Conservation (phyloP, 2,329 filamentous ascomycete genomes). For the Fusarium irregulare region DNA sequence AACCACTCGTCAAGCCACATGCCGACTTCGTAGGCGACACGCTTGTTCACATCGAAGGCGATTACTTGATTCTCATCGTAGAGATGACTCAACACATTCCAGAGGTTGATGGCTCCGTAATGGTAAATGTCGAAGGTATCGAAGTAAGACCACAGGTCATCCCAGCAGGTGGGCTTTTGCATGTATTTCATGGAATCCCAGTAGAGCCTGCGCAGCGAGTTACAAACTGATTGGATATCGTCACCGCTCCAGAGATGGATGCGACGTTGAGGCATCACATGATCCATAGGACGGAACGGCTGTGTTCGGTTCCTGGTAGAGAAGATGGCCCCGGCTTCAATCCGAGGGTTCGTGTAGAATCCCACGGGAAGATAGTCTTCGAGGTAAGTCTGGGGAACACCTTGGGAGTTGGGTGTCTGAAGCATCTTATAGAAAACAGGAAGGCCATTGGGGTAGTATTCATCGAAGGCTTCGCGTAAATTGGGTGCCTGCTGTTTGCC, state of each 20-base stretch:
- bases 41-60: slow-evolving; percentile 41
- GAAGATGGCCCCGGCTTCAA: slow-evolving; percentile 51
- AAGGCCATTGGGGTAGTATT: slow-evolving; percentile 53
- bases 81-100: slow-evolving; percentile 58
- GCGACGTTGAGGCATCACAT: slow-evolving; percentile 45
- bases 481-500: slow-evolving; percentile 41
- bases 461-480: slow-evolving; percentile 44
- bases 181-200: slow-evolving; percentile 53
- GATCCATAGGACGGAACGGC: slow-evolving; percentile 47
- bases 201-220: slow-evolving; percentile 52
- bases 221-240: slow-evolving; percentile 54
- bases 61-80: slow-evolving; percentile 55
- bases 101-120: slow-evolving; percentile 61
- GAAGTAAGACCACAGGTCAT: slow-evolving; percentile 61
- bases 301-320: slow-evolving; percentile 52
- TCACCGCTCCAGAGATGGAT: slow-evolving; percentile 54
- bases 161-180: slow-evolving; percentile 49
- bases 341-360: slow-evolving; percentile 53
- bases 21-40: slow-evolving; percentile 47
- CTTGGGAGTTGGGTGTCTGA: slow-evolving; percentile 37
- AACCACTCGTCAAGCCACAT: slow-evolving; percentile 55
- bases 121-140: slow-evolving; percentile 61
- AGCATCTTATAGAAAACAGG: slow-evolving; percentile 52
- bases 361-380: slow-evolving; percentile 52
- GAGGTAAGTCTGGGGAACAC: slow-evolving; percentile 47